Base-by-base conservation (phyloP, 768 basidiomycete genomes). In the Megacollybia marginata region DNA sequence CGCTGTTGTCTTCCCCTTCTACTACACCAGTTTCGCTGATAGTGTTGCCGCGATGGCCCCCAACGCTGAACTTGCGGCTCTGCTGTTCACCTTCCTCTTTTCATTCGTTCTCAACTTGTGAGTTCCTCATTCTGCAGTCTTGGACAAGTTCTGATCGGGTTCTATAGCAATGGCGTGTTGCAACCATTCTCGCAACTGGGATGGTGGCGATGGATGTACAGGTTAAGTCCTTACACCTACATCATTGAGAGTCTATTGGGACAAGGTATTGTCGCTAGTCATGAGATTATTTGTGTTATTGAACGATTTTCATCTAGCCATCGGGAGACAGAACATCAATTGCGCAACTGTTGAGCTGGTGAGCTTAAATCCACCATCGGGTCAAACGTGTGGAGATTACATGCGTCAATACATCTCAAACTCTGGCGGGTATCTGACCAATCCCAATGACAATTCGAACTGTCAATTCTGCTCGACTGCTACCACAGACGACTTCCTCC, bases 151-250 rank as follows among this genome's bases (percentile, higher is more conserved):
- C 38, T 40, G 38, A 40, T 40, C 13, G 15, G 18, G 42, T 35
- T 35, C 34, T 45, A 9, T 54, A 80, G 78, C 57, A 73, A 84
- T 53, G 84, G 83, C 52, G 80, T 86, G 34, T 59, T 88, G 4
- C 85, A 88, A 55, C 85, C 85, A 7, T 82, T 68, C 58, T 55
- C 69, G 8, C 68, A 71, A 15, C 75, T 87, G 2, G 77, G 78
- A 10, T 83, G 82, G 78, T 88, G 85, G 85, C 59, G 64, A 47
- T 87, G 84, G 83, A 83, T 85, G 83, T 86, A 75, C 53, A 69
- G 60, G 48, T 48, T 75, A 28, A 78, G 77, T 3, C 78, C 79
- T 0, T 79, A 69, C 59, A 76, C 76, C 1, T 82, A 83, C 54
- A 63, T 83, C 23, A 69, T 83, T 49, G 79, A 80, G 46, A 72